phyloP scores from a whole-genome alignment of 768 basidiomycete species.

The Filobasidium wieringae region DNA sequence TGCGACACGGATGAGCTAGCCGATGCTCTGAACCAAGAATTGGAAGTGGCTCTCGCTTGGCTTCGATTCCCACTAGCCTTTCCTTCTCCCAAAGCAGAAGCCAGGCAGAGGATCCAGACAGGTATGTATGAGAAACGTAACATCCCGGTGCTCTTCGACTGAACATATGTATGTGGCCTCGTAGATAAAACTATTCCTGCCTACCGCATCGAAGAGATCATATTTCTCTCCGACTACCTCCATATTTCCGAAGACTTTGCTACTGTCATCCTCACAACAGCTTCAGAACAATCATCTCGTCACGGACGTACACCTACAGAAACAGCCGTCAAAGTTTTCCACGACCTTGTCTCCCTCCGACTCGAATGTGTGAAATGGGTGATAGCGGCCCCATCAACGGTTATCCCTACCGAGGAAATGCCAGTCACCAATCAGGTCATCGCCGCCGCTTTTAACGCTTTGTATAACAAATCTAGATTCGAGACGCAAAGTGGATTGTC shows the following conservation, averaged over 20 bases:
- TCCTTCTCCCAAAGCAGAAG: background rate
- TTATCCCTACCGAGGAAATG: background rate
- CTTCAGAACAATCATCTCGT: background rate
- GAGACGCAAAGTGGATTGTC: background rate
- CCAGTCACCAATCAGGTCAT: background rate
- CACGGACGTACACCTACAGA: slow-evolving; percentile 2
- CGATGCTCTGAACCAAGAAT: slow-evolving; percentile 3
- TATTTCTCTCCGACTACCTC: slow-evolving; percentile 11
- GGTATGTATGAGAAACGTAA: background rate
- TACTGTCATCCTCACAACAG: background rate
- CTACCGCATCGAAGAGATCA: background rate
- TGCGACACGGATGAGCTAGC: background rate
- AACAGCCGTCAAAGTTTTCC: slow-evolving; percentile 10
- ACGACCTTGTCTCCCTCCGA: slow-evolving; percentile 1
- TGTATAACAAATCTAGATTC: background rate
- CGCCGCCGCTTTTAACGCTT: background rate
- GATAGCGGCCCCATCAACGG: background rate
- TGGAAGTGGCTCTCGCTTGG: background rate
- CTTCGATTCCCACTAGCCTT: slow-evolving; percentile 1
- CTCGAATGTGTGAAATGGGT: slow-evolving; percentile 6
- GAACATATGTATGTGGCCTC: background rate
- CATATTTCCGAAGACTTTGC: slow-evolving; percentile 11
- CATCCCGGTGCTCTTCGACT: background rate
- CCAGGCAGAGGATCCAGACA: slow-evolving; percentile 1
- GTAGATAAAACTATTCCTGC: background rate